Percentiles rank a stretch among this genome's conserved stretches.
phyloP scores from a whole-genome alignment of 2,329 filamentous ascomycete genomes.

The Sporothrix curviconia region DNA sequence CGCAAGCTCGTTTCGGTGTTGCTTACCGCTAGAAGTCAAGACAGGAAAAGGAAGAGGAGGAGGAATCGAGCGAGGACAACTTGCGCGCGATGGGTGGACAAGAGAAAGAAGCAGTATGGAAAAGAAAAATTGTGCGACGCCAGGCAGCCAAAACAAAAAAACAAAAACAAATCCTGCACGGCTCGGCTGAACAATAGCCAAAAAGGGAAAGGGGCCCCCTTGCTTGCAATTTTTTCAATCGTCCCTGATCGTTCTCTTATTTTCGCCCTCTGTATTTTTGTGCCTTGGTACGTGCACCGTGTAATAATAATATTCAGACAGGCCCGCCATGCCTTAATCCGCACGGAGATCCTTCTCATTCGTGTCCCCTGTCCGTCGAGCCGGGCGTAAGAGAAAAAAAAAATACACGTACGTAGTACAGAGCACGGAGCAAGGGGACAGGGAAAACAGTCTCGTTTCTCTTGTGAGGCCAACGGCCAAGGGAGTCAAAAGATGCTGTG shows the following conservation, averaged over 20 bases:
- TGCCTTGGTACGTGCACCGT: conserved; percentile 6
- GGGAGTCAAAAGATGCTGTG: no score
- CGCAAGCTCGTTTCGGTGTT: neutral
- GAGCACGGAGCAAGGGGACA: neutral
- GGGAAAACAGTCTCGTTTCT: neutral
- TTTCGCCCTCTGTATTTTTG: neutral
- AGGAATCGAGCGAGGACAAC: neutral
- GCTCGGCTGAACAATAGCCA: conserved; percentile 4
- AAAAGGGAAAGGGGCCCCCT: no score
- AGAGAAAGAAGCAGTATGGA: neutral
- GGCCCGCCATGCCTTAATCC: neutral
- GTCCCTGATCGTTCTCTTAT: neutral
- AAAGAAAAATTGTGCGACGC: neutral
- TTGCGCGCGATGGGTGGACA: no score
- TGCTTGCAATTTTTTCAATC: neutral
- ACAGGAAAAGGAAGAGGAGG: neutral
- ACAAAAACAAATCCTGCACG: neutral
- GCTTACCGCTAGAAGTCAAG: neutral
- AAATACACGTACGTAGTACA: neutral
- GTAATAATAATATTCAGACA: neutral
- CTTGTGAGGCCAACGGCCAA: neutral
- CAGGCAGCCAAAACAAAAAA: neutral
- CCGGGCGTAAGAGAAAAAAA: neutral
- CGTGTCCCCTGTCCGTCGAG: neutral
- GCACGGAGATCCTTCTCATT: neutral